These are phyloP conservation scores for Irpex lacteus DNA, from an alignment of 1,284 basidiomycete genomes.

Conservation along the genomic window DNA sequence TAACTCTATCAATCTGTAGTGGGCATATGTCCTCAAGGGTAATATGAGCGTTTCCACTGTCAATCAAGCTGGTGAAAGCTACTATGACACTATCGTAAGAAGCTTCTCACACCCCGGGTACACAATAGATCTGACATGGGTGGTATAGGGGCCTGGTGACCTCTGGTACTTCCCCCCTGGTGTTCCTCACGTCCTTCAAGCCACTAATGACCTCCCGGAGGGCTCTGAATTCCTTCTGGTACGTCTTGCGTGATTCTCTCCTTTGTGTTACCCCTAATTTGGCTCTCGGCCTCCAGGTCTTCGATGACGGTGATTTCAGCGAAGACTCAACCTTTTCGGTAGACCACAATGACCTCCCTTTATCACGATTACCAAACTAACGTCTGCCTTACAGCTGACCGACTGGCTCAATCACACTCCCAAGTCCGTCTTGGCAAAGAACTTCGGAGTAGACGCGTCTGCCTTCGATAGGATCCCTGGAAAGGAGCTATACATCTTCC, in stretches of 20 bases:
- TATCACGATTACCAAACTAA: not conserved
- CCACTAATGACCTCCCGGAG: conserved; percentile 50
- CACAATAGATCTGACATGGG: conserved; percentile 6
- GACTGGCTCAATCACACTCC: conserved; percentile 40
- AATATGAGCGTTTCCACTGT: conserved; percentile 46
- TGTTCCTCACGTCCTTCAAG: conserved; percentile 50
- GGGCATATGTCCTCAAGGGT: conserved; percentile 66
- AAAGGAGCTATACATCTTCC: conserved; percentile 38
- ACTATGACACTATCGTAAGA: conserved; percentile 45
- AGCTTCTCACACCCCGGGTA: not conserved
- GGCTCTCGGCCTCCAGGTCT: conserved; percentile 23
- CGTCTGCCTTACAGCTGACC: conserved; percentile 20
- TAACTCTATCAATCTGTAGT: conserved; percentile 32
- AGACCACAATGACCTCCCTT: conserved; percentile 1
- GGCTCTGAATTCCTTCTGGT: conserved; percentile 73
- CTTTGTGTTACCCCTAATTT: too few relatives aligned
- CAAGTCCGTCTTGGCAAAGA: conserved; percentile 42
- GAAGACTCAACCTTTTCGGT: conserved; percentile 42
- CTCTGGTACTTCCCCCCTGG: conserved; percentile 71
- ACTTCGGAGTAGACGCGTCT: conserved; percentile 33
- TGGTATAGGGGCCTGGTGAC: conserved; percentile 31
- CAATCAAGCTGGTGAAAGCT: conserved; percentile 60
- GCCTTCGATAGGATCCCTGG: conserved; percentile 35
- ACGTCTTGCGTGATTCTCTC: conserved; percentile 16
- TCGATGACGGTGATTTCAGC: conserved; percentile 38